phyloP scores from a whole-genome alignment of 129 eudicot species.

The Scalesia atractyloides region DNA sequence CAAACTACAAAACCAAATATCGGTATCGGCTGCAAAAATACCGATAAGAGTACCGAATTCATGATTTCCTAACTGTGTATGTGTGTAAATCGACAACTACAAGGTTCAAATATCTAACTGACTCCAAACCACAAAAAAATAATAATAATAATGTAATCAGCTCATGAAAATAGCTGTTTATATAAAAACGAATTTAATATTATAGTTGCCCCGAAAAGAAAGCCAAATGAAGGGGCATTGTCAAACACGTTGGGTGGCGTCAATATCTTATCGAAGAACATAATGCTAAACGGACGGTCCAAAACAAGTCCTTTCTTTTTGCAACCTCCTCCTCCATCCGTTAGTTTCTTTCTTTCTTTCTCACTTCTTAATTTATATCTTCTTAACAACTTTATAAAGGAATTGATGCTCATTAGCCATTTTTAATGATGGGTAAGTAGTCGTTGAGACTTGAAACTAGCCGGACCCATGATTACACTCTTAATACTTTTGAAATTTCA shows the following conservation, averaged over 20 bases:
- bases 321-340: not conserved
- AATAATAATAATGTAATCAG: too few relatives aligned
- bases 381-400: not conserved
- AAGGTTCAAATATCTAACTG: too few relatives aligned
- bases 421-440: not conserved
- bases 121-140: too few relatives aligned
- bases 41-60: too few relatives aligned
- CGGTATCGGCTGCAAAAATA: too few relatives aligned
- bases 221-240: not conserved
- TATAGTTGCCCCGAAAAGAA: not conserved
- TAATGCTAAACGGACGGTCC: slow-evolving; percentile 5
- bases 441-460: too few relatives aligned
- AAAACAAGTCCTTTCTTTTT: not conserved
- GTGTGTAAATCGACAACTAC: too few relatives aligned
- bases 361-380: not conserved
- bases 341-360: not conserved
- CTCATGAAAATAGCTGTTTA: not conserved
- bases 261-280: not conserved
- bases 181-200: not conserved
- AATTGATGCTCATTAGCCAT: not conserved
- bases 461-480: too few relatives aligned
- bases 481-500: too few relatives aligned
- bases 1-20: too few relatives aligned
- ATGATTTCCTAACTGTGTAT: too few relatives aligned
- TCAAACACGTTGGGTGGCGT: slow-evolving; percentile 11